A percentile compares a stretch with the other conserved stretches of the same genome.
phyloP scores from a whole-genome alignment of 768 basidiomycete species.

The Rhodosporidiobolus odoratus region DNA sequence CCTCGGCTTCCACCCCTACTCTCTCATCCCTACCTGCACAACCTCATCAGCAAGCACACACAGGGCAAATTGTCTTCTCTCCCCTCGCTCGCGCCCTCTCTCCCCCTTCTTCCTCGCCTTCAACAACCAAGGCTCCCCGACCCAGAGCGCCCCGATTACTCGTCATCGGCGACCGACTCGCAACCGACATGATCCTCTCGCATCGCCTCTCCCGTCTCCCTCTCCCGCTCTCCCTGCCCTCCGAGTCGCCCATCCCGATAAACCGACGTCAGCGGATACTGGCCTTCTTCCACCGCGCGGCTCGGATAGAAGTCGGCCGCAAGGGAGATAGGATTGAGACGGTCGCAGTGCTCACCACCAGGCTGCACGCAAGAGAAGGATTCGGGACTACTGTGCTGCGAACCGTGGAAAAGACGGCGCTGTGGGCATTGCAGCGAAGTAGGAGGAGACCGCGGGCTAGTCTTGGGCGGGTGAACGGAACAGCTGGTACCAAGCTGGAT shows the following conservation, averaged over 20 bases:
- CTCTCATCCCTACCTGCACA: conserved; percentile 13
- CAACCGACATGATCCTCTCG: conserved; percentile 84
- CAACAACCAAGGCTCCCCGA: too few relatives aligned
- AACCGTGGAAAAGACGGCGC: conserved; percentile 19
- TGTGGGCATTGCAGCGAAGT: too few relatives aligned
- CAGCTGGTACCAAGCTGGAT: too few relatives aligned
- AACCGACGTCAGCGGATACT: conserved; percentile 71
- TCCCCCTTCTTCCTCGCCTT: background rate
- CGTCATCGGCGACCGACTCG: conserved; percentile 83
- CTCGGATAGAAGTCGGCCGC: background rate
- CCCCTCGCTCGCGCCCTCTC: conserved; percentile 45
- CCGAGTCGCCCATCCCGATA: conserved; percentile 76
- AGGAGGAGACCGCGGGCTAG: too few relatives aligned
- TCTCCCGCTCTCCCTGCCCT: conserved; percentile 44
- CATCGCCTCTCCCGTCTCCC: conserved; percentile 58
- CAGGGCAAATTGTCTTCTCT: conserved; percentile 46
- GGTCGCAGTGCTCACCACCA: conserved; percentile 39
- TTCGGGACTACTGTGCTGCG: conserved; percentile 23
- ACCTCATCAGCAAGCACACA: conserved; percentile 45
- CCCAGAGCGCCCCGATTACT: conserved; percentile 59
- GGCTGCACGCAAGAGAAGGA: conserved; percentile 40
- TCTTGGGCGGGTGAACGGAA: too few relatives aligned
- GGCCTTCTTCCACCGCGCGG: conserved; percentile 3
- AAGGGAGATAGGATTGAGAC: conserved; percentile 1
- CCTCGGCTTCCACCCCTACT: conserved; percentile 50